Conservation (phyloP, 2,329 filamentous ascomycete species). For the Pyrenochaeta sp. region DNA sequence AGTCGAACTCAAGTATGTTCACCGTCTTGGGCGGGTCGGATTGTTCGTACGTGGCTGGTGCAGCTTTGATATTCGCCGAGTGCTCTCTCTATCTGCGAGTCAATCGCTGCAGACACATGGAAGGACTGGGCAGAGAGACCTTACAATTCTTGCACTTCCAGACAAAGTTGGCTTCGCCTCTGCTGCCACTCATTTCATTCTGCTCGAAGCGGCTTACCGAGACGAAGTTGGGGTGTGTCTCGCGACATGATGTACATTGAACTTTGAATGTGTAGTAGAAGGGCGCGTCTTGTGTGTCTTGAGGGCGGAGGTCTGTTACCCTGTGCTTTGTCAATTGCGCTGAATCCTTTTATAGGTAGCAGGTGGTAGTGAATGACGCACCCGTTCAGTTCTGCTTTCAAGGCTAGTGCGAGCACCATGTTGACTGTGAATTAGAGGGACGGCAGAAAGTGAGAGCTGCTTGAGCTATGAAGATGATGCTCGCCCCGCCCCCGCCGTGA, state of each 20-base stretch:
- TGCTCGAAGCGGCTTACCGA: slow-evolving; percentile 88
- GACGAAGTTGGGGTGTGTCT: slow-evolving; percentile 86
- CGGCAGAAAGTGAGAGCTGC: neutral
- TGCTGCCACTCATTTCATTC: slow-evolving; percentile 90
- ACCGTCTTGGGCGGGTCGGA: slow-evolving; percentile 75
- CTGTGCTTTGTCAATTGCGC: slow-evolving; percentile 57
- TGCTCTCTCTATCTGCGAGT: slow-evolving; percentile 72
- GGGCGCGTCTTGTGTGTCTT: slow-evolving; percentile 80
- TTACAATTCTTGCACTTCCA: slow-evolving; percentile 99
- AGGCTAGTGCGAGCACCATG: slow-evolving; percentile 50
- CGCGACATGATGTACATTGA: slow-evolving; percentile 96
- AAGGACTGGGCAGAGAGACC: slow-evolving; percentile 59
- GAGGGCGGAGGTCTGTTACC: slow-evolving; percentile 86
- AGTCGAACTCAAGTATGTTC: slow-evolving; percentile 91
- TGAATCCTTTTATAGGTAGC: neutral
- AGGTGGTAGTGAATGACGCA: slow-evolving; percentile 8
- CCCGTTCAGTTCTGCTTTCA: slow-evolving; percentile 51
- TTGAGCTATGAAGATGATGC: neutral
- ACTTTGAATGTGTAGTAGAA: slow-evolving; percentile 99
- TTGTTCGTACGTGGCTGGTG: slow-evolving; percentile 75
- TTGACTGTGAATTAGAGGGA: neutral
- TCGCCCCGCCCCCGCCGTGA: neutral
- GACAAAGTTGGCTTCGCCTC: slow-evolving; percentile 98
- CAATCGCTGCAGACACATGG: slow-evolving; percentile 9
- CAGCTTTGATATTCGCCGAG: slow-evolving; percentile 81